phyloP scores from a whole-genome alignment of 345 rosid genomes.

The Eucalyptus shirleyi region DNA sequence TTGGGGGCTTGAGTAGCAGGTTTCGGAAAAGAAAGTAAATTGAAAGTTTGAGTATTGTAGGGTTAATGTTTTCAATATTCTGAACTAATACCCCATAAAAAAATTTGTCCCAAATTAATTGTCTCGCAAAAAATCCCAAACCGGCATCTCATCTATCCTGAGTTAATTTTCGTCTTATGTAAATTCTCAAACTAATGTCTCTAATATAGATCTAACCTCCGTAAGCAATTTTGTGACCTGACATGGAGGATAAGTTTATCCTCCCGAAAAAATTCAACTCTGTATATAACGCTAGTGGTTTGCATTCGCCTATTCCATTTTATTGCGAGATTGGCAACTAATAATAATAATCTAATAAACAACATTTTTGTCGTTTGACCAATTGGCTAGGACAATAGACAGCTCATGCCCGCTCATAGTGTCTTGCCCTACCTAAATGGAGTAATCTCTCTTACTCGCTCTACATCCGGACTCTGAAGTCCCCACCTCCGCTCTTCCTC shows the following conservation, averaged over 20 bases:
- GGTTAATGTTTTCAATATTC: neutral
- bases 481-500: neutral
- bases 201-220: neutral
- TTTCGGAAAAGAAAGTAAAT: neutral
- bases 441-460: neutral
- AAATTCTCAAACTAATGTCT: neutral
- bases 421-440: neutral
- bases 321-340: neutral
- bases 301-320: neutral
- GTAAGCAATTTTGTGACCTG: neutral
- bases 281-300: neutral
- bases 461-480: neutral
- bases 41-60: neutral
- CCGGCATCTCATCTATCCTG: neutral
- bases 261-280: neutral
- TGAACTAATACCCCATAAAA: neutral
- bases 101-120: neutral
- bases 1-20: neutral
- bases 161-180: neutral
- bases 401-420: neutral
- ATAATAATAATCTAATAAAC: neutral
- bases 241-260: neutral
- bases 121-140: neutral
- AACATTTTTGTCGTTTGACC: neutral
- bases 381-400: neutral